Evolutionary conservation across 2,329 filamentous ascomycete species (phyloP).

Genomic region (Graphiopsis chlorocephala): DNA sequence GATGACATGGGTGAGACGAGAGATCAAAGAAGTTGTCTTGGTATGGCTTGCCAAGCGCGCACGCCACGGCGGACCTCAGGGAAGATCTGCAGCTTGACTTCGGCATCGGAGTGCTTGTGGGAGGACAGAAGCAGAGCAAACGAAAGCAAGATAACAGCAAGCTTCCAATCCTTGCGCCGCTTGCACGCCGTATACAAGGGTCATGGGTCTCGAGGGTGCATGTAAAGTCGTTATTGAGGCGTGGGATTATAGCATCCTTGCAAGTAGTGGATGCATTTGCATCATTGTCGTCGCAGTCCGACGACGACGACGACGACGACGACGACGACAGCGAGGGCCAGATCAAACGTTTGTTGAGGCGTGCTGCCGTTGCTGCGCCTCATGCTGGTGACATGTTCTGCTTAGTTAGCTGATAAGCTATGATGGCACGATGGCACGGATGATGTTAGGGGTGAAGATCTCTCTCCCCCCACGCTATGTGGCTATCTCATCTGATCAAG

Average conservation of each 20-base stretch:
- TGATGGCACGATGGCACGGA: neutral
- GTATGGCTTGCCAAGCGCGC: constrained; percentile 5
- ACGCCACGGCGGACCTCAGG: constrained; percentile 4
- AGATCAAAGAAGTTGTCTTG: constrained; percentile 10
- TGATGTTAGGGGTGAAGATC: neutral
- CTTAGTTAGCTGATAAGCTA: neutral
- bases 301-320: neutral
- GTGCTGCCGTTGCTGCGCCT: constrained; percentile 13
- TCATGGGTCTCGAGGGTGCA: no score
- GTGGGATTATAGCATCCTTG: neutral
- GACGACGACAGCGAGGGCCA: neutral
- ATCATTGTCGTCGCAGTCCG: neutral
- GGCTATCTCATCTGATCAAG: constrained; percentile 1
- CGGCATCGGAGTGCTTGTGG: constrained; percentile 9
- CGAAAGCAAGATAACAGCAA: constrained; percentile 3
- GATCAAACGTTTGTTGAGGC: neutral
- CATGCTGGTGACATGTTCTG: constrained; percentile 1
- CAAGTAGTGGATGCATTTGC: neutral
- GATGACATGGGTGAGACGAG: constrained; percentile 11
- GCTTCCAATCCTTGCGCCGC: constrained; percentile 12
- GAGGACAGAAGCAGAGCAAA: constrained; percentile 3
- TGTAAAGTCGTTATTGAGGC: neutral
- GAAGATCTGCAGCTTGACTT: constrained; percentile 14
- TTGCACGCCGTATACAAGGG: neutral
- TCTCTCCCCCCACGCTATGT: neutral